Base-by-base conservation (phyloP, 306 rosid genomes). In the Cicer judaicum region DNA sequence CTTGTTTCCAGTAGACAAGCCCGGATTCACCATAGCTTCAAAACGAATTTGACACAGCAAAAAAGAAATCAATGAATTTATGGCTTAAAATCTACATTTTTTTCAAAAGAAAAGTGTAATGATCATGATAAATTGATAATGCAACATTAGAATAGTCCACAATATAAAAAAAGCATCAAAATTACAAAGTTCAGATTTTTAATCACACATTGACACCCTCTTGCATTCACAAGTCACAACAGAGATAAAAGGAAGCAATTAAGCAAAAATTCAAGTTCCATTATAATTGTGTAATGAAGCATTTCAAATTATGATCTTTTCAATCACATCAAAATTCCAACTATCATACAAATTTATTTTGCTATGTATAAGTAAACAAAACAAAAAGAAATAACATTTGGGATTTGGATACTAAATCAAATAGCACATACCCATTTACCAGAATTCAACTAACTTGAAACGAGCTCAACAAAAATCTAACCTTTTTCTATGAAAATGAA, bases 21-120 rank as follows among this genome's bases (percentile, higher is more conserved):
- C 92, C 62, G 84, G 49, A 70, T 79, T 84, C 85, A 85, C 89
- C 98, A 89, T 91, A 65, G 81, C 80, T 73, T 73, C 66, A 53
- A 55, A 86, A 72, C 9, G 81, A 70, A 78, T 78, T 82, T n/a
- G 68, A 83, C 79, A 74, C 47, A 82, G 65, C 39, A 59, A 70
- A 62, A 29, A 40, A 9, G 36, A 29, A 29, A 29, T 29, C 36
- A 60, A 24, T 76, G 78, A 77, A 76, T 72, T 39, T 60, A 72
- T 36, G 56, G 53, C 64, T 5, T 68, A 68, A 66, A 41, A 0
- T 1, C 2, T 5, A 57, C 41, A 16, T 15, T 1, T 38, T 38
- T 19, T 42, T 0, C 7, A 4, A 16, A 29, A 73, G 21, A 73
- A 56, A 74, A 66, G 29, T 8, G 77, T 40, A 79, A 73, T 47